These are phyloP conservation scores for Suillus variegatus DNA, from an alignment of 768 basidiomycete genomes.

Conservation along the genomic window DNA sequence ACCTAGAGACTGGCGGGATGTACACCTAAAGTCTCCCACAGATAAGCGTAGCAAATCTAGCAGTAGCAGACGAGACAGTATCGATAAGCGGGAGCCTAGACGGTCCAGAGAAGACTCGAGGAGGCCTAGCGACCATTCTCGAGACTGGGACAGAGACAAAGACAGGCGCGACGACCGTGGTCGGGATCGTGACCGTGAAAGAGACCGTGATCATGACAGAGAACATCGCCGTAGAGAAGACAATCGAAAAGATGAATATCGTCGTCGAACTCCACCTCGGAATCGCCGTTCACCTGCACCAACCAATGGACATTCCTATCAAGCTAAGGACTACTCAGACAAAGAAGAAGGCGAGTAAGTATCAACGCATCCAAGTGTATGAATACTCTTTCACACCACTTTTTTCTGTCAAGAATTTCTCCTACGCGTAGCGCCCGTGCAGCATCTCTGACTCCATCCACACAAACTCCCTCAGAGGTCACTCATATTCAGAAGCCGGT, in stretches of 20 bases:
- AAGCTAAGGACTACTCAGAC: conserved; percentile 49
- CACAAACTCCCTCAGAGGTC: conserved; percentile 19
- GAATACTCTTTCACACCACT: conserved; percentile 10
- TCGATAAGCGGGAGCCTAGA: conserved; percentile 42
- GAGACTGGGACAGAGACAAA: conserved; percentile 31
- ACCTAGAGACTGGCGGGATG: conserved; percentile 70
- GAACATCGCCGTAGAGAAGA: conserved; percentile 33
- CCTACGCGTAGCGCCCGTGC: conserved; percentile 43
- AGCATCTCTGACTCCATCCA: conserved; percentile 27
- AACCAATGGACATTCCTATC: conserved; percentile 25
- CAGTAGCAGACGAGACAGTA: conserved; percentile 36
- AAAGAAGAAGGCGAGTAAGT: conserved; percentile 96
- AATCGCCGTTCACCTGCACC: conserved; percentile 13
- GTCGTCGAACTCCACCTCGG: conserved; percentile 21
- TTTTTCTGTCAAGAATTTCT: conserved; percentile 55
- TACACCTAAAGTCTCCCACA: conserved; percentile 48
- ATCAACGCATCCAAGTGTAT: conserved; percentile 1
- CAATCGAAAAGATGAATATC: conserved; percentile 28
- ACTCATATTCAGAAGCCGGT: conserved; percentile 13
- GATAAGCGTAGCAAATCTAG: conserved; percentile 24
- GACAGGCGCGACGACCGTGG: conserved; percentile 24
- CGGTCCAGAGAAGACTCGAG: conserved; percentile 39
- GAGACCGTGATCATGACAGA: conserved; percentile 24
- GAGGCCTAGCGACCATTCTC: conserved; percentile 29
- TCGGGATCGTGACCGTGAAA: conserved; percentile 28